These are phyloP conservation scores for Fusarium sp. DNA, from an alignment of 2,329 filamentous ascomycete species.

Conservation along the genomic window DNA sequence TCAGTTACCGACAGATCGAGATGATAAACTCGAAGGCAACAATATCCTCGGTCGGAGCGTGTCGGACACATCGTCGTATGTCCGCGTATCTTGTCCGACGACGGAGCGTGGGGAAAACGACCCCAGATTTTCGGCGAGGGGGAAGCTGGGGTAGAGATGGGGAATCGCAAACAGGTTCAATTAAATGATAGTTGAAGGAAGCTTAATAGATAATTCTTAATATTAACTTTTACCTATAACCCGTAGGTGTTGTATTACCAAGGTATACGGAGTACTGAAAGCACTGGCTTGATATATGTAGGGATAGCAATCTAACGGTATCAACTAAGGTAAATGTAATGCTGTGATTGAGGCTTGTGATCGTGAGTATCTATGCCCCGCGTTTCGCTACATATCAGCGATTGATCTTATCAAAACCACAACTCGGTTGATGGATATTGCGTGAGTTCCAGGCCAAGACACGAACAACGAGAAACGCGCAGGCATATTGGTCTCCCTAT, in stretches of 20 bases:
- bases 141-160: constrained; percentile 44
- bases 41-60: constrained; percentile 36
- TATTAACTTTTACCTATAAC: no score
- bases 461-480: background rate
- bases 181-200: background rate
- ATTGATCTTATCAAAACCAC: background rate
- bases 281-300: background rate
- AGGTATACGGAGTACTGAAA: background rate
- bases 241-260: fast-evolving
- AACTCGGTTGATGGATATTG: background rate
- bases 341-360: background rate
- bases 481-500: background rate
- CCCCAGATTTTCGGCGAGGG: constrained; percentile 37
- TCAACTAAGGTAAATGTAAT: background rate
- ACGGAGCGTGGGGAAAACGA: constrained; percentile 26
- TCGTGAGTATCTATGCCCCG: background rate
- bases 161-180: background rate
- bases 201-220: background rate
- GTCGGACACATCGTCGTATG: constrained; percentile 36
- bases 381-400: background rate
- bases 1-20: constrained; percentile 9
- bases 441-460: background rate
- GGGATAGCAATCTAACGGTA: background rate
- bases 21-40: background rate
- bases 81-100: constrained; percentile 31